Conservation (phyloP, 768 basidiomycete species). For the Leucogyrophana mollusca region DNA sequence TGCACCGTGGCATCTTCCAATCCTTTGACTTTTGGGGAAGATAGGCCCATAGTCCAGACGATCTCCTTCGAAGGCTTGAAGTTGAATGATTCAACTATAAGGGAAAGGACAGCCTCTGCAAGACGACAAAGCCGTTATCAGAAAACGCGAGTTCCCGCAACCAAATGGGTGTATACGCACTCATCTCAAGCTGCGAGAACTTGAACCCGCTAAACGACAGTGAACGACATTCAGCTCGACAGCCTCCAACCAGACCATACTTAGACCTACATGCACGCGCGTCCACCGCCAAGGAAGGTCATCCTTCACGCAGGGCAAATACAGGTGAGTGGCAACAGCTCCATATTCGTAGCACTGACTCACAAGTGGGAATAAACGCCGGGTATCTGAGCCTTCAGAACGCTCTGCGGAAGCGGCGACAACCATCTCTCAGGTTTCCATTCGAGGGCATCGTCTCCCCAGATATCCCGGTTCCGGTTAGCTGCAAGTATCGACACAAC, state of each 20-base stretch:
- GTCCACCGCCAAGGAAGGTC: conserved; percentile 47
- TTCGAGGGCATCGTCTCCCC: conserved; percentile 38
- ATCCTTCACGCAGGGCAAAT: conserved; percentile 35
- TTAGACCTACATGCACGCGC: conserved; percentile 47
- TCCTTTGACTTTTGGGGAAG: conserved; percentile 8
- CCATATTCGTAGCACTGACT: too few relatives aligned
- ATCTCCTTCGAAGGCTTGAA: conserved; percentile 9
- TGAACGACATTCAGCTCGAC: background rate
- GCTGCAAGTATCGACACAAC: conserved; percentile 40
- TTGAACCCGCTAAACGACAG: conserved; percentile 31
- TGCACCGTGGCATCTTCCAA: background rate
- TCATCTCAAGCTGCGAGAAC: conserved; percentile 52
- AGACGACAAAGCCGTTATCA: too few relatives aligned
- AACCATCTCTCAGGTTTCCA: conserved; percentile 53
- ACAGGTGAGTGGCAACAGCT: too few relatives aligned
- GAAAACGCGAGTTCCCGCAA: background rate
- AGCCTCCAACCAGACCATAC: too few relatives aligned
- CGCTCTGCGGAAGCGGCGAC: conserved; percentile 7
- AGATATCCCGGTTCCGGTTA: conserved; percentile 42
- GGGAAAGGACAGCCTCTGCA: conserved; percentile 4
- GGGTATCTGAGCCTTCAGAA: conserved; percentile 26
- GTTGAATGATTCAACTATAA: conserved; percentile 4
- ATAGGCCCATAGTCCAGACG: conserved; percentile 6
- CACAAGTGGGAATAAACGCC: conserved; percentile 43
- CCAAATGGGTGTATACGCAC: conserved; percentile 26